A percentile compares a stretch with the other conserved stretches of the same genome.
Conservation (phyloP, 2,329 filamentous ascomycete genomes). For the Alternaria longipes region DNA sequence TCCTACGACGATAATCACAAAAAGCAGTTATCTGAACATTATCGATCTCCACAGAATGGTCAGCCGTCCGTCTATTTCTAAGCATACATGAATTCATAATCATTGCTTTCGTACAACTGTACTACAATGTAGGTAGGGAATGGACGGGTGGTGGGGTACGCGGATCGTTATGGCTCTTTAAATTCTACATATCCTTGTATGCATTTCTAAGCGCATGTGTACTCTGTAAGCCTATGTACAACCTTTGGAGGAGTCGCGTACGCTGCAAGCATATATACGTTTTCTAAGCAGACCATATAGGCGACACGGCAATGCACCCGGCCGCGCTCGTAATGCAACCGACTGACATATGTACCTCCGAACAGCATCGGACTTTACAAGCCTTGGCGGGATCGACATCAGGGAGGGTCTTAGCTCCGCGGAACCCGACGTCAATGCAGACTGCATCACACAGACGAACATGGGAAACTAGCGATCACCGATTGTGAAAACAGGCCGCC, state of each 20-base stretch:
- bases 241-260: background rate
- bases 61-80: background rate
- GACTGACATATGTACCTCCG: constrained; percentile 1
- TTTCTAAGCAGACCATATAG: constrained; percentile 14
- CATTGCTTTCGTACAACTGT: background rate
- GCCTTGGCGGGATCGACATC: constrained; percentile 16
- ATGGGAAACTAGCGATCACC: constrained; percentile 3
- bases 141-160: background rate
- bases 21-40: background rate
- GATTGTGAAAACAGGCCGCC: background rate
- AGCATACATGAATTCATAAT: background rate
- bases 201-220: background rate
- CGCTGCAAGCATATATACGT: background rate
- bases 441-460: background rate
- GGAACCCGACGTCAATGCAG: background rate
- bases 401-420: background rate
- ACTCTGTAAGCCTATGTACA: background rate
- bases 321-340: constrained; percentile 14
- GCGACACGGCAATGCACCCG: constrained; percentile 5
- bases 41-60: background rate
- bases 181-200: background rate
- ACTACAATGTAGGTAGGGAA: background rate
- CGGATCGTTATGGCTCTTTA: background rate
- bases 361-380: constrained; percentile 3
- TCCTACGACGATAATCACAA: background rate